phyloP scores from a whole-genome alignment of 768 basidiomycete genomes.

The Lactarius hengduanensis region DNA sequence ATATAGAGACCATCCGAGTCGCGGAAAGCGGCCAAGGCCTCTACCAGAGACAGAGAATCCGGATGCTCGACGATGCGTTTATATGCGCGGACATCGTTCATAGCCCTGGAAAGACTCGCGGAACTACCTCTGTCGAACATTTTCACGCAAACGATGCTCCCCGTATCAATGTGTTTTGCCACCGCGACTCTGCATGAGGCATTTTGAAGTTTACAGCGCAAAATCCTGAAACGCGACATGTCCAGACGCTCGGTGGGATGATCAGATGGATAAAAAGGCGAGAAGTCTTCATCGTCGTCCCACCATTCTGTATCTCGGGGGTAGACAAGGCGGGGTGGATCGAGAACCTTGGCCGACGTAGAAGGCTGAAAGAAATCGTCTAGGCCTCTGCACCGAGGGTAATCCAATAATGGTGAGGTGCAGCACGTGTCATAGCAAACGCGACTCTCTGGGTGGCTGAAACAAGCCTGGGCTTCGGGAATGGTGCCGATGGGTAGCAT shows the following conservation, averaged over 20 bases:
- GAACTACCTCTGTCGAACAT: constrained; percentile 3
- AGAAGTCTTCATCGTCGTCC: constrained; percentile 16
- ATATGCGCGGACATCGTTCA: constrained; percentile 10
- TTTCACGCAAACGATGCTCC: constrained; percentile 10
- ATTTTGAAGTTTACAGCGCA: background rate
- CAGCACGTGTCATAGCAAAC: background rate
- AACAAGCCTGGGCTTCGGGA: background rate
- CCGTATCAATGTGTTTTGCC: background rate
- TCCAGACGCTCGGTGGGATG: background rate
- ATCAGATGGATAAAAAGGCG: background rate
- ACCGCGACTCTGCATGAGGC: background rate
- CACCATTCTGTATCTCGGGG: constrained; percentile 5
- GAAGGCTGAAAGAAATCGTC: background rate
- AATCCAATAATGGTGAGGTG: background rate
- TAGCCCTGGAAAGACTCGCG: background rate
- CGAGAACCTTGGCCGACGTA: too few species aligned
- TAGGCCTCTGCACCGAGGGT: background rate
- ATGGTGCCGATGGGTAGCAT: background rate
- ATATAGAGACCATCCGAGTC: background rate
- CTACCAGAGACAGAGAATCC: constrained; percentile 10
- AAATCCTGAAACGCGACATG: background rate
- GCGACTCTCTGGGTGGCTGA: background rate
- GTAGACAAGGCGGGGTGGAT: background rate
- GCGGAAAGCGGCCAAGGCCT: constrained; percentile 14
- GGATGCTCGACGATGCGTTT: constrained; percentile 6